phyloP scores from a whole-genome alignment of 345 rosid genomes.

The Pistacia integerrima region DNA sequence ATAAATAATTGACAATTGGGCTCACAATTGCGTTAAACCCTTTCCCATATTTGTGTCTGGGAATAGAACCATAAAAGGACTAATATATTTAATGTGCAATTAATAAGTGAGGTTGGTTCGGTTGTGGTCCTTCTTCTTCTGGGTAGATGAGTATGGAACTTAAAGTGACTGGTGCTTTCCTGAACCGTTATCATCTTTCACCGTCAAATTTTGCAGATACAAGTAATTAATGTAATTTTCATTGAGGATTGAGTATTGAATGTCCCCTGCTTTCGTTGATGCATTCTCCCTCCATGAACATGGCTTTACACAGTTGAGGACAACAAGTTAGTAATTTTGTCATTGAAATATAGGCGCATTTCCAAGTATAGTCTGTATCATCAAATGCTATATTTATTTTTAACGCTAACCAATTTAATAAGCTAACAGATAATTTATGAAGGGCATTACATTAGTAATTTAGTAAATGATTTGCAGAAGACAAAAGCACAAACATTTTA shows the following conservation, averaged over 20 bases:
- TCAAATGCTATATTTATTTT: too few relatives aligned
- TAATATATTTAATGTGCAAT: not conserved
- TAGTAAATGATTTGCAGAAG: too few relatives aligned
- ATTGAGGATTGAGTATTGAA: not conserved
- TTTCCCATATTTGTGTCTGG: not conserved
- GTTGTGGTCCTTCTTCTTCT: not conserved
- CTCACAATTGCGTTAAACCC: too few relatives aligned
- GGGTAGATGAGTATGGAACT: not conserved
- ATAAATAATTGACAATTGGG: too few relatives aligned
- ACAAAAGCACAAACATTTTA: not conserved
- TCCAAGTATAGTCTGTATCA: too few relatives aligned
- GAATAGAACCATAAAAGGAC: not conserved
- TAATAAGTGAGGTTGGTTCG: not conserved
- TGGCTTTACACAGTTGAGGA: too few relatives aligned
- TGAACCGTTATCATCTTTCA: not conserved
- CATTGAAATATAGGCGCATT: too few relatives aligned
- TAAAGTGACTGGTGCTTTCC: not conserved
- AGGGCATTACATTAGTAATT: too few relatives aligned
- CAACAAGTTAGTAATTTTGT: too few relatives aligned
- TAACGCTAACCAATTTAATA: too few relatives aligned
- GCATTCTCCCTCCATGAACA: too few relatives aligned
- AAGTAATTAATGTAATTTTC: not conserved
- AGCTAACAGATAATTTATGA: too few relatives aligned
- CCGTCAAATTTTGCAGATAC: not conserved
- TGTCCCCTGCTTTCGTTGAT: conserved; percentile 4